Conservation (phyloP, 305 asterid species). For the Fraxinus ornus region DNA sequence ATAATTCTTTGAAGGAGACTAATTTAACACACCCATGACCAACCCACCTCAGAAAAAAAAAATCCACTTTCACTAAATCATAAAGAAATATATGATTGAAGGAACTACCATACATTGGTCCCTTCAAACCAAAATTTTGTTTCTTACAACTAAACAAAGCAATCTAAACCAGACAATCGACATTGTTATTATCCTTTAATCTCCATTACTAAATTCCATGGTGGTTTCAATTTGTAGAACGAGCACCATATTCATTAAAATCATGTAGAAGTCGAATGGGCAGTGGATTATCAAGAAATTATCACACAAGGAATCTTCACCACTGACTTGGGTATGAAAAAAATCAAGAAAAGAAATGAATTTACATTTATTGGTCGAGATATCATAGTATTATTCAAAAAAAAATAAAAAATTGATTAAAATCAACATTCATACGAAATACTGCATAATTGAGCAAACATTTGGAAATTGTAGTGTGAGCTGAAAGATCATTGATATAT, state of each 20-base stretch:
- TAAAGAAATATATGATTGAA: neutral
- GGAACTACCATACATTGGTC: neutral
- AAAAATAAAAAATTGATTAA: conserved; percentile 8
- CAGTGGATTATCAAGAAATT: neutral
- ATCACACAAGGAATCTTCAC: neutral
- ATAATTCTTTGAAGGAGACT: neutral
- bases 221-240: neutral
- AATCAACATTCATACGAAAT: conserved; percentile 11
- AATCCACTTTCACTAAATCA: neutral
- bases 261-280: neutral
- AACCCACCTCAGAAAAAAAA: neutral
- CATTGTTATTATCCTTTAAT: neutral
- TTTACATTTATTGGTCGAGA: conserved; percentile 7
- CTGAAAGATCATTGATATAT: conserved; percentile 6
- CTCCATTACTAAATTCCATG: neutral
- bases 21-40: neutral
- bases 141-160: neutral
- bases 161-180: neutral
- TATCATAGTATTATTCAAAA: neutral
- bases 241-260: neutral
- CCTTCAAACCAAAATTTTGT: neutral
- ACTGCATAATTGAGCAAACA: conserved; percentile 15
- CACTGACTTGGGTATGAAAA: conserved; percentile 2
- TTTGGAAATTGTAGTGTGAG: conserved; percentile 11
- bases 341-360: neutral